These are phyloP conservation scores for Chaetomium sp. DNA, from an alignment of 2,329 filamentous ascomycete genomes.

Conservation along the genomic window DNA sequence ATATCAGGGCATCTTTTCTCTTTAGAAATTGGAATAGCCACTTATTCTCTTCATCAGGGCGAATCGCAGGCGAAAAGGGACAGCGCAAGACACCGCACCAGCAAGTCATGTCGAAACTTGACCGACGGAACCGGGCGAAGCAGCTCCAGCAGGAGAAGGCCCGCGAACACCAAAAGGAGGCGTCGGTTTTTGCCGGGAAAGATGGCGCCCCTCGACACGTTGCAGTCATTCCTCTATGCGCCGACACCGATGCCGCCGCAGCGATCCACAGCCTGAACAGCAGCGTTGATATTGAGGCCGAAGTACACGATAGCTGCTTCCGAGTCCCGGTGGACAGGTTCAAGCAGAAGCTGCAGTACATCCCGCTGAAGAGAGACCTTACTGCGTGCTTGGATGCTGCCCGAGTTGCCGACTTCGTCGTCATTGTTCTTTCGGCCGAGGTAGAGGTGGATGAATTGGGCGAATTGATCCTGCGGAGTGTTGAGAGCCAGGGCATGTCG, in stretches of 20 bases:
- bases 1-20: not conserved
- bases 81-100: constrained; percentile 88
- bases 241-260: constrained; percentile 66
- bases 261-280: constrained; percentile 72
- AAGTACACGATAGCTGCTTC: constrained; percentile 58
- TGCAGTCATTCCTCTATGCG: constrained; percentile 81
- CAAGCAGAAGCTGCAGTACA: constrained; percentile 90
- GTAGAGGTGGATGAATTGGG: constrained; percentile 83
- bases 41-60: constrained; percentile 58
- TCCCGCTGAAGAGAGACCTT: constrained; percentile 73
- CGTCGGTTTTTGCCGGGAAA: constrained; percentile 79
- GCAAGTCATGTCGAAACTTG: constrained; percentile 95
- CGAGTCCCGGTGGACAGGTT: constrained; percentile 82
- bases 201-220: constrained; percentile 87
- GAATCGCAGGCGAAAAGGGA: constrained; percentile 72
- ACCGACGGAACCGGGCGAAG: constrained; percentile 91
- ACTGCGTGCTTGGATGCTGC: constrained; percentile 81
- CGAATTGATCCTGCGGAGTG: constrained; percentile 79
- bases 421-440: constrained; percentile 80
- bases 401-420: constrained; percentile 85
- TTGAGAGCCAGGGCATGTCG: constrained; percentile 93
- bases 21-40: not conserved
- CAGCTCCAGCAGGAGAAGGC: constrained; percentile 85
- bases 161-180: constrained; percentile 77
- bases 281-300: constrained; percentile 76